Conservation (phyloP, 805 yeast species). For the Brettanomyces naardenensis region DNA sequence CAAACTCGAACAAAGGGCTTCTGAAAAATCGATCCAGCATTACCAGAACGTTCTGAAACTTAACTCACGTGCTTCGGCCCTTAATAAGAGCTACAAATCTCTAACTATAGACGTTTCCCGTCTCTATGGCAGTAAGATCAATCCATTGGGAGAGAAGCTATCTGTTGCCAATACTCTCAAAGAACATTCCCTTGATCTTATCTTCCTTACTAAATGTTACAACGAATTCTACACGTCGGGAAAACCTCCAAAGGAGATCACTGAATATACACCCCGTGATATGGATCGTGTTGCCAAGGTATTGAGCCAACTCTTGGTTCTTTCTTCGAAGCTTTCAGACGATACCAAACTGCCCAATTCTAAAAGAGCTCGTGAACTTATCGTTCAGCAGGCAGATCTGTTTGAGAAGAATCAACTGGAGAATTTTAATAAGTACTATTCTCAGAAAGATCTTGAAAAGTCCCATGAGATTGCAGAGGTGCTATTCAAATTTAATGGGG, state of each 20-base stretch:
- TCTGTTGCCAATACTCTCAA: conserved; percentile 63
- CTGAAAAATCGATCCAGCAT: conserved; percentile 56
- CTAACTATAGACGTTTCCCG: conserved; percentile 47
- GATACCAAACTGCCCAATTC: conserved; percentile 38
- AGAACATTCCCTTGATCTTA: conserved; percentile 64
- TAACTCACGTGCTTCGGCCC: conserved; percentile 31
- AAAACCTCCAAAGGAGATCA: conserved; percentile 45
- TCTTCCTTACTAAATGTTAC: conserved; percentile 68
- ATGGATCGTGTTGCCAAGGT: conserved; percentile 38
- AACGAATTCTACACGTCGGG: conserved; percentile 63
- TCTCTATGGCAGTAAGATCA: conserved; percentile 46
- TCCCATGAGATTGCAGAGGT: conserved; percentile 74
- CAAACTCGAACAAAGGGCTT: conserved; percentile 48
- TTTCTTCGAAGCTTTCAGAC: conserved; percentile 54
- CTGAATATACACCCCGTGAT: conserved; percentile 34
- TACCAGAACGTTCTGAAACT: conserved; percentile 55
- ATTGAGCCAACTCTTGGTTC: conserved; percentile 53
- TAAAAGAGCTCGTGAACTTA: conserved; percentile 29
- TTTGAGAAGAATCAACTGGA: conserved; percentile 68
- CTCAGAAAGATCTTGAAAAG: conserved; percentile 51
- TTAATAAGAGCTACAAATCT: conserved; percentile 39
- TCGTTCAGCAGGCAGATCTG: conserved; percentile 65
- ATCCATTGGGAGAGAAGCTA: conserved; percentile 63
- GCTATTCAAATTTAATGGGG: conserved; percentile 75
- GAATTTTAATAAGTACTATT: conserved; percentile 65